Evolutionary conservation across 2,329 filamentous ascomycete genomes (phyloP).

Genomic region (Diaporthe citri): DNA sequence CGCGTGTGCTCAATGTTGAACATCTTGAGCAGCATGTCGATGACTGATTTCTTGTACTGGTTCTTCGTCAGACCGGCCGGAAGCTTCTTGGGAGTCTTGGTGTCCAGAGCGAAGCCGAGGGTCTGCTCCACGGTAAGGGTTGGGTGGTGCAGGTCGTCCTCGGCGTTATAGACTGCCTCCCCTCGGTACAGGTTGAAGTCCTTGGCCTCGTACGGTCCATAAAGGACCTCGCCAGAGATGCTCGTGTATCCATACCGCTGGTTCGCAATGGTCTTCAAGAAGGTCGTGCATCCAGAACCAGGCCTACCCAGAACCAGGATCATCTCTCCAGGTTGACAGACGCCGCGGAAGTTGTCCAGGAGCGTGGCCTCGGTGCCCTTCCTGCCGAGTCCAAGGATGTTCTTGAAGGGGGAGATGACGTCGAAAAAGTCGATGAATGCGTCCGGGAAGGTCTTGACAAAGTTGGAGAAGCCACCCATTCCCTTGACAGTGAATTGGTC

Average conservation of each 20-base stretch:
- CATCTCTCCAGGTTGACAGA: slow-evolving; percentile 88
- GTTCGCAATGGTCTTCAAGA: slow-evolving; percentile 77
- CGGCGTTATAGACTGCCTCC: slow-evolving; percentile 87
- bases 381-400: slow-evolving; percentile 73
- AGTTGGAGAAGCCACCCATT: slow-evolving; percentile 80
- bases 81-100: slow-evolving; percentile 85
- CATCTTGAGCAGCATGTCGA: slow-evolving; percentile 84
- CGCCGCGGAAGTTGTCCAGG: slow-evolving; percentile 77
- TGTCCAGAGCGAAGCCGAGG: slow-evolving; percentile 85
- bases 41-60: slow-evolving; percentile 82
- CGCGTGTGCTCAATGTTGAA: slow-evolving; percentile 93
- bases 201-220: slow-evolving; percentile 78
- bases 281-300: slow-evolving; percentile 78
- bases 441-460: slow-evolving; percentile 80
- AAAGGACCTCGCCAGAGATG: slow-evolving; percentile 77
- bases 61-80: slow-evolving; percentile 78
- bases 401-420: slow-evolving; percentile 73
- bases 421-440: slow-evolving; percentile 84
- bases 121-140: slow-evolving; percentile 91
- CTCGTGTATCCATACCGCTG: slow-evolving; percentile 69
- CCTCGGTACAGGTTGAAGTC: slow-evolving; percentile 83
- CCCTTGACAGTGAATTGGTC: slow-evolving; percentile 82
- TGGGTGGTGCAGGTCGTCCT: slow-evolving; percentile 87
- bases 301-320: slow-evolving; percentile 84
- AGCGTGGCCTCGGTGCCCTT: slow-evolving; percentile 81